Evolutionary conservation across 768 basidiomycete genomes (phyloP).

Genomic region (Pleurotus tuoliensis): DNA sequence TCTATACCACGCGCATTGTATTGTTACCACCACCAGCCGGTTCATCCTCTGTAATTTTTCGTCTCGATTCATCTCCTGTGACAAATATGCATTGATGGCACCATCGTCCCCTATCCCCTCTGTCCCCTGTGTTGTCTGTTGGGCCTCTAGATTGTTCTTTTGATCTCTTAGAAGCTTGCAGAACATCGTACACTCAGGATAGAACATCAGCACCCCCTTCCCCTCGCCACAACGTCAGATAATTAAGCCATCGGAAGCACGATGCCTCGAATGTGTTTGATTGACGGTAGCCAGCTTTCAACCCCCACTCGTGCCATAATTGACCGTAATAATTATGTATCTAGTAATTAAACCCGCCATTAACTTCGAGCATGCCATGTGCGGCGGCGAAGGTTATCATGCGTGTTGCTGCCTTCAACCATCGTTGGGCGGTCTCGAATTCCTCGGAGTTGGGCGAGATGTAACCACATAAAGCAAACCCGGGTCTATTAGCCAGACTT

Average conservation of each 20-base stretch:
- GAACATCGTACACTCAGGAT: neutral
- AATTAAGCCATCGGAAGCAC: too few species aligned
- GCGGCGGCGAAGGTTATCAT: neutral
- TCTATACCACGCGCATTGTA: too few species aligned
- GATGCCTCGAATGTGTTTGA: too few species aligned
- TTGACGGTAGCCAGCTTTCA: too few species aligned
- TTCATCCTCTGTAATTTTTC: too few species aligned
- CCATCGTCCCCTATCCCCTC: neutral
- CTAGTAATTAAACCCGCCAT: neutral
- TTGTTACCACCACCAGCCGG: too few species aligned
- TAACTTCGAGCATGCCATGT: neutral
- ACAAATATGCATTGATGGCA: neutral
- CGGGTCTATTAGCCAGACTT: neutral
- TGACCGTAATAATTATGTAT: too few species aligned
- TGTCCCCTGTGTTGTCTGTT: too few species aligned
- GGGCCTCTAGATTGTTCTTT: too few species aligned
- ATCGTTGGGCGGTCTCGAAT: neutral
- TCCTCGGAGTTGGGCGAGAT: neutral
- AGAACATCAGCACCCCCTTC: neutral
- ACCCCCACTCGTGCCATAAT: too few species aligned
- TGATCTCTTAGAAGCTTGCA: neutral
- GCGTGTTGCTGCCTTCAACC: neutral
- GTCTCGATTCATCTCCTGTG: too few species aligned
- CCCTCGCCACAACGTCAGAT: neutral
- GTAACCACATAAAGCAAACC: slow-evolving; percentile 1